Conservation (phyloP, 2,329 filamentous ascomycete genomes). For the Trichoderma sp. region DNA sequence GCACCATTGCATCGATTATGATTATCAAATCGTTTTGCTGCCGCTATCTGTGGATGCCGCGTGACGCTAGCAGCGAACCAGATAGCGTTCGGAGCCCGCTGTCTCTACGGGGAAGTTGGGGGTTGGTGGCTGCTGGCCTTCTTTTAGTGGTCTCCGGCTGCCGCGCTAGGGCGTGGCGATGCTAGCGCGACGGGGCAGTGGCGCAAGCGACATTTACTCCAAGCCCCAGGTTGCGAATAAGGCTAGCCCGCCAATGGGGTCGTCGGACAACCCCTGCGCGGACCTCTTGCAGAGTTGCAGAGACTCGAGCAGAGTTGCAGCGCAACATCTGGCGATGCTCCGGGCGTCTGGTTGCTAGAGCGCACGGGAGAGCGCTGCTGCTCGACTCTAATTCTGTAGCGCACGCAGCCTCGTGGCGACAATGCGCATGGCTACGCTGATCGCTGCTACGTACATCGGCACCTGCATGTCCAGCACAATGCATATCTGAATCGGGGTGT, state of each 20-base stretch:
- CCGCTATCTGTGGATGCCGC: conserved; percentile 22
- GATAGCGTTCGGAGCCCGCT: not conserved
- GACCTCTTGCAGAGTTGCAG: not conserved
- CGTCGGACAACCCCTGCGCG: not conserved
- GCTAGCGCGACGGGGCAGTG: conserved; percentile 15
- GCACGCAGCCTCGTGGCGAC: not conserved
- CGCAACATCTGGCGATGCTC: conserved; percentile 3
- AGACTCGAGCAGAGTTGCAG: not conserved
- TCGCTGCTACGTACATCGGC: not conserved
- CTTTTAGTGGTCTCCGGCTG: not conserved
- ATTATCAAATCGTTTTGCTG: conserved; percentile 22
- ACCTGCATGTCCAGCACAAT: not conserved
- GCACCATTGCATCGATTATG: conserved; percentile 12
- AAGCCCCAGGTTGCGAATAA: not conserved
- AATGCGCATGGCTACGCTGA: not conserved
- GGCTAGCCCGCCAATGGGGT: not conserved
- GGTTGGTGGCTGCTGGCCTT: conserved; percentile 4
- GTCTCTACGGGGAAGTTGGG: conserved; percentile 19
- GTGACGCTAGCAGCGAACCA: conserved; percentile 10
- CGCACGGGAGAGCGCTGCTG: not conserved
- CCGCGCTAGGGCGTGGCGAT: conserved; percentile 8
- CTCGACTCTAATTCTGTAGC: not conserved
- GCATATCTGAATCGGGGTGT: not conserved
- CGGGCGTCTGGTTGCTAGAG: not conserved
- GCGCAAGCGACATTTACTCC: conserved; percentile 11